Evolutionary conservation across 805 yeast species (phyloP), one percentile per base, ranked within the genome.

Genomic region (Cyberlindnera veronae): DNA sequence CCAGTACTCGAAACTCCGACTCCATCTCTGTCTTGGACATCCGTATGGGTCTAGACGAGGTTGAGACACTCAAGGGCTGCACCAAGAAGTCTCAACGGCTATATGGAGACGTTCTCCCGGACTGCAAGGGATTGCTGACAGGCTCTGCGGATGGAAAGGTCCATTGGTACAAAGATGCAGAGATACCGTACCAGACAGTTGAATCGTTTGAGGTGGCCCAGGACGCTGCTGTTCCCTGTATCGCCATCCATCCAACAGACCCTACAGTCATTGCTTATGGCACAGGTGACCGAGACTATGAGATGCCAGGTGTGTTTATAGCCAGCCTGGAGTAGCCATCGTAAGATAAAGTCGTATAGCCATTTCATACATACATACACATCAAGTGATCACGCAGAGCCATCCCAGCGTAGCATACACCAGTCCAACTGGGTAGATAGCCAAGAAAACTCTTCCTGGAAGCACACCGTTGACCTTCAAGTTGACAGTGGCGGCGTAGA

Each of bases 401-500:
- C 87, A 81, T 19, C 83, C 79, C 34, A 81, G 58, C 5, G 77
- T 72, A 5, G 77, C 69, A 55, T 78, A 82, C 57, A 81, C 72
- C 46, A 82, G 64, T 3, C 73, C 81, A 20, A 82, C 77, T 0
- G 89, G 89, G 49, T 77, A 81, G 9, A 77, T 67, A 0, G 88
- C 87, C 44, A 81, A 60, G 22, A 78, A 63, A 9, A 78, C 72
- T 43, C 86, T 63, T 4, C 81, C 77, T 3, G 81, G 79, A 14
- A 75, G 62, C 2, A 81, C 86, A 2, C 88, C 88, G 19, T 81
- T 74, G 32, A 62, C 66, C 51, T 76, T 75, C 42, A 81, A 67
- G 34, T 83, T 78, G 55, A 78, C 67, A 16, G 72, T 68, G 5
- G 84, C 84, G 6, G 84, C 77, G 57, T 74, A 80, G 3, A 77